These are phyloP conservation scores for Yamadazyma dendronema DNA, from an alignment of 1,139 yeast species.

Conservation along the genomic window DNA sequence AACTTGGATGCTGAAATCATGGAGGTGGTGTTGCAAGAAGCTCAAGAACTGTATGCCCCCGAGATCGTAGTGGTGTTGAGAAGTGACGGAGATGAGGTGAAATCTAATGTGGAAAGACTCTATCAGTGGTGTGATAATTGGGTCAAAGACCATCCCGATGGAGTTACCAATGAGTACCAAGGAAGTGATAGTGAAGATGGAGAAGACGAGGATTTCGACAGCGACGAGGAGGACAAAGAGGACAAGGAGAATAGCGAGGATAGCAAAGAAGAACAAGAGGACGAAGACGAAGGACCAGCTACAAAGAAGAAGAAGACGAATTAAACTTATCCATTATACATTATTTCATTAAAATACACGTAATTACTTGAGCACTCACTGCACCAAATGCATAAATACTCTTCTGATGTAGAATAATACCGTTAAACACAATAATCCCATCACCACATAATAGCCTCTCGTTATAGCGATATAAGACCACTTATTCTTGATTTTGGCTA, in stretches of 20 bases:
- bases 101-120: constrained; percentile 74
- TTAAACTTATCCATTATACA: background rate
- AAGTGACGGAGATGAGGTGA: constrained; percentile 72
- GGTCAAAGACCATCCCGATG: constrained; percentile 49
- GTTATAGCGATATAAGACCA: constrained; percentile 56
- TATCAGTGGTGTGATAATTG: constrained; percentile 73
- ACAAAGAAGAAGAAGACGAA: no score
- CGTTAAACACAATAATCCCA: constrained; percentile 24
- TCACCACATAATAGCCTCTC: constrained; percentile 42
- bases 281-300: no score
- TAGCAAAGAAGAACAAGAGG: no score
- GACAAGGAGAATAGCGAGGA: background rate
- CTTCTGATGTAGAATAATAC: constrained; percentile 29
- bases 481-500: constrained; percentile 52
- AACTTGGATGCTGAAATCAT: constrained; percentile 95
- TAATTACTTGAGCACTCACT: background rate
- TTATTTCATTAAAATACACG: background rate
- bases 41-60: constrained; percentile 73
- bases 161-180: constrained; percentile 25
- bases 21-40: constrained; percentile 89
- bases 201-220: constrained; percentile 7
- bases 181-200: constrained; percentile 5
- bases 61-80: constrained; percentile 81
- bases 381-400: constrained; percentile 14
- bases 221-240: constrained; percentile 5